Evolutionary conservation across 2,329 filamentous ascomycete genomes (phyloP).

Genomic region (Daldinia sp.): DNA sequence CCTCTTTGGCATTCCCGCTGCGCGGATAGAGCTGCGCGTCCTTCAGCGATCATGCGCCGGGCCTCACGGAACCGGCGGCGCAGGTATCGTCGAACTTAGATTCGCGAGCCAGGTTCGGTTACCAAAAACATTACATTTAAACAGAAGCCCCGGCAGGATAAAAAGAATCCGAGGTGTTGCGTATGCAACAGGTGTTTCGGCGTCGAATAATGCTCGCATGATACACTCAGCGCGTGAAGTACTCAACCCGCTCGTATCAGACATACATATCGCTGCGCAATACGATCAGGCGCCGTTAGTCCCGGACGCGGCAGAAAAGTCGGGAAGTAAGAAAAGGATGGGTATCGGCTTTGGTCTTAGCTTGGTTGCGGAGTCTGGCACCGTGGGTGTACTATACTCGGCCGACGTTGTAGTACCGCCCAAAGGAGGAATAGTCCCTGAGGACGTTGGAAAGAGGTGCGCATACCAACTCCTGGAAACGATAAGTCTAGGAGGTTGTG

Average conservation of each 20-base stretch:
- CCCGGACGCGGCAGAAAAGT: conserved; percentile 64
- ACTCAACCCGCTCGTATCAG: conserved; percentile 85
- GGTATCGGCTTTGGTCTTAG: conserved; percentile 94
- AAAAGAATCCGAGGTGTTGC: conserved; percentile 92
- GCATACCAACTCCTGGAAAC: conserved; percentile 90
- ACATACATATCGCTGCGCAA: conserved; percentile 89
- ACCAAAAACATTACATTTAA: conserved; percentile 91
- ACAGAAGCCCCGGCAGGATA: conserved; percentile 83
- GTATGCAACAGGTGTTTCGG: conserved; percentile 91
- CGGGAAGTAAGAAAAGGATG: conserved; percentile 70
- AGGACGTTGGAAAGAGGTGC: conserved; percentile 89
- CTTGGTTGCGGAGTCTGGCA: conserved; percentile 91
- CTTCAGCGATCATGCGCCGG: conserved; percentile 84
- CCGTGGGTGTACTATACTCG: conserved; percentile 83
- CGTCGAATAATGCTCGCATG: conserved; percentile 93
- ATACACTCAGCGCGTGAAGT: conserved; percentile 90
- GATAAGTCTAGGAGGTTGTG: conserved; percentile 85
- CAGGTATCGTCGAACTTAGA: conserved; percentile 90
- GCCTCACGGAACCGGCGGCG: conserved; percentile 80
- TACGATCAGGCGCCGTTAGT: conserved; percentile 76
- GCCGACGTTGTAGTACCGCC: conserved; percentile 84
- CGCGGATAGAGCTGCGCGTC: conserved; percentile 87
- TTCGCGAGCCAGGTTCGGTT: conserved; percentile 94
- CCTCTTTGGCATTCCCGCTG: conserved; percentile 84
- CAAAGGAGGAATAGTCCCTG: conserved; percentile 83